These are phyloP conservation scores for Daedalea quercina DNA, from an alignment of 768 basidiomycete genomes.

Conservation along the genomic window DNA sequence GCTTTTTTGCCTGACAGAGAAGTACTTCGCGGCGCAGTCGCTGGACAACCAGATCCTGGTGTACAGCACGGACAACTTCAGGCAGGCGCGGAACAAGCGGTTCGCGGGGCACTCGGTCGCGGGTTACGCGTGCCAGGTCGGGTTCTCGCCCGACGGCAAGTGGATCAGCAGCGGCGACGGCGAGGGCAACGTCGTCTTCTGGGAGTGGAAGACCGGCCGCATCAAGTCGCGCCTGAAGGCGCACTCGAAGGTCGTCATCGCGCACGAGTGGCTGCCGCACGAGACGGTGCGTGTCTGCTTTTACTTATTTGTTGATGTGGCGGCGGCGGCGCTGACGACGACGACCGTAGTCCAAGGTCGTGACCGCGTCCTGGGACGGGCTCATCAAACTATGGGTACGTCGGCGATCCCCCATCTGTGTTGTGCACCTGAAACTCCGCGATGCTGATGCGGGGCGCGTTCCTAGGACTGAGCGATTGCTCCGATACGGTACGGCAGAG, in stretches of 20 bases:
- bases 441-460: background rate
- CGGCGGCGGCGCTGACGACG: slow-evolving; percentile 7
- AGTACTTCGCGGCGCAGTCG: slow-evolving; percentile 96
- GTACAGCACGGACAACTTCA: slow-evolving; percentile 97
- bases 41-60: slow-evolving; percentile 98
- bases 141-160: slow-evolving; percentile 96
- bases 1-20: slow-evolving; percentile 51
- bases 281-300: slow-evolving; percentile 67
- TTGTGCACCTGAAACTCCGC: background rate
- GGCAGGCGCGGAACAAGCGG: slow-evolving; percentile 97
- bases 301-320: background rate
- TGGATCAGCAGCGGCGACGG: slow-evolving; percentile 98
- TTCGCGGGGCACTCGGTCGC: slow-evolving; percentile 97
- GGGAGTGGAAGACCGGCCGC: slow-evolving; percentile 99
- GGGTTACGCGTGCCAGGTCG: slow-evolving; percentile 95
- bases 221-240: slow-evolving; percentile 87
- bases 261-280: slow-evolving; percentile 97
- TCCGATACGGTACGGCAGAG: background rate
- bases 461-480: background rate
- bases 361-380: slow-evolving; percentile 98
- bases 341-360: slow-evolving; percentile 75
- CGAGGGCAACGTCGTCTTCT: slow-evolving; percentile 92
- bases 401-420: background rate
- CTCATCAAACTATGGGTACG: slow-evolving; percentile 93
- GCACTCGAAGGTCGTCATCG: slow-evolving; percentile 94